Percentiles rank a stretch among this genome's conserved stretches.
Evolutionary conservation across 352 stramenopile genomes (phyloP).

Genomic region (Globisporangium cystogenes): DNA sequence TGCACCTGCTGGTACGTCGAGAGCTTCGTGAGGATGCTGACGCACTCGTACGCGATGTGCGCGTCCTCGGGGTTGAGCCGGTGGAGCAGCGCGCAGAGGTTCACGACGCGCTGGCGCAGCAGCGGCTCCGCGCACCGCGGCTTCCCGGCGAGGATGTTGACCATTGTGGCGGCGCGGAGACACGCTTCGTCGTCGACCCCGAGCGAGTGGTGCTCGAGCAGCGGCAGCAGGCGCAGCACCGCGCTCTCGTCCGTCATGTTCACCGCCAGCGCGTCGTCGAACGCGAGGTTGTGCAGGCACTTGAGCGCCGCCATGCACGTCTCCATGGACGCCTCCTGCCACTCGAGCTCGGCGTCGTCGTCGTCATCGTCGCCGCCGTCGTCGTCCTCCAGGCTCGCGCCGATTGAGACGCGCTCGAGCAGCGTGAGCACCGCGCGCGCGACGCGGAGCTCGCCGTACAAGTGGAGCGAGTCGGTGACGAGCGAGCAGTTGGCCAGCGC

Average conservation of each 20-base stretch:
- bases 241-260: slow-evolving; percentile 51
- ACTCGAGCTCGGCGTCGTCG: not conserved
- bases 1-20: slow-evolving; percentile 74
- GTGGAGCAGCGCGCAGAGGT: slow-evolving; percentile 49
- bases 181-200: slow-evolving; percentile 34
- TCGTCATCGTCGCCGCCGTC: no score
- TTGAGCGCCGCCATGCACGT: slow-evolving; percentile 68
- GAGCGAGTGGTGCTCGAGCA: slow-evolving; percentile 42
- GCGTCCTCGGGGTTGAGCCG: slow-evolving; percentile 25
- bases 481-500: slow-evolving; percentile 73
- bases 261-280: slow-evolving; percentile 52
- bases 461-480: slow-evolving; percentile 62
- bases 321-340: slow-evolving; percentile 14
- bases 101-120: slow-evolving; percentile 43
- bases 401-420: slow-evolving; percentile 23
- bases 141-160: slow-evolving; percentile 48
- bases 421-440: slow-evolving; percentile 37
- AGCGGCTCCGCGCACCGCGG: slow-evolving; percentile 35
- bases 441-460: slow-evolving; percentile 68
- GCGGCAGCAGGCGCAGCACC: slow-evolving; percentile 29
- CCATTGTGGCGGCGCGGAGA: slow-evolving; percentile 28
- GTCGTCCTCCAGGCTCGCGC: not conserved
- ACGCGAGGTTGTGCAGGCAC: slow-evolving; percentile 58
- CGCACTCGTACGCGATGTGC: slow-evolving; percentile 36
- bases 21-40: slow-evolving; percentile 45